These are phyloP conservation scores for Multifurca ochricompacta DNA, from an alignment of 768 basidiomycete species.

Conservation along the genomic window DNA sequence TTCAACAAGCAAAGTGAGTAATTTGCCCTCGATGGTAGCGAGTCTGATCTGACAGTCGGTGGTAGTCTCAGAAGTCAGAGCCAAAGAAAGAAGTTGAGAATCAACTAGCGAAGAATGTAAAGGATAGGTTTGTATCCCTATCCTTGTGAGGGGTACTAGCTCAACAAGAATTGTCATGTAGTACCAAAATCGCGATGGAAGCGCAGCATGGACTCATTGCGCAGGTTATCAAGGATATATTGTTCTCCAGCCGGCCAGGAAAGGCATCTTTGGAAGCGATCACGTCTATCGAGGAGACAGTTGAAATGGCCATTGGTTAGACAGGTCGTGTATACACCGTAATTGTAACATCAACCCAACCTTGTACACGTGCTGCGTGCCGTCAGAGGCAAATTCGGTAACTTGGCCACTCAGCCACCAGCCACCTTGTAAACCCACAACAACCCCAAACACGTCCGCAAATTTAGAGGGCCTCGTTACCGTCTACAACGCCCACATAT, in stretches of 20 bases:
- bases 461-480: slow-evolving; percentile 20
- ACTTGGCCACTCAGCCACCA: slow-evolving; percentile 6
- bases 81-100: slow-evolving; percentile 81
- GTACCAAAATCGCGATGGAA: slow-evolving; percentile 83
- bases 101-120: slow-evolving; percentile 80
- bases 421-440: slow-evolving; percentile 9
- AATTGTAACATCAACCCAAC: background rate
- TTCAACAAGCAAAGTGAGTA: slow-evolving; percentile 37
- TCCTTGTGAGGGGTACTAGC: background rate
- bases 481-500: slow-evolving; percentile 26
- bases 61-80: slow-evolving; percentile 38
- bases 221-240: slow-evolving; percentile 87
- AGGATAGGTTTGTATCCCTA: slow-evolving; percentile 52
- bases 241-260: slow-evolving; percentile 59
- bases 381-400: background rate
- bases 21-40: background rate
- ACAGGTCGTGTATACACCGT: background rate
- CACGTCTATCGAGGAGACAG: slow-evolving; percentile 12
- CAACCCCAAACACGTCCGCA: slow-evolving; percentile 12
- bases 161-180: slow-evolving; percentile 26
- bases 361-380: background rate
- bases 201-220: slow-evolving; percentile 91
- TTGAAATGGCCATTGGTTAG: slow-evolving; percentile 15
- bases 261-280: slow-evolving; percentile 8
- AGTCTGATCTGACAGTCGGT: background rate